Conservation (phyloP, 2,329 filamentous ascomycete species). For the Calonectria multiphialidica region DNA sequence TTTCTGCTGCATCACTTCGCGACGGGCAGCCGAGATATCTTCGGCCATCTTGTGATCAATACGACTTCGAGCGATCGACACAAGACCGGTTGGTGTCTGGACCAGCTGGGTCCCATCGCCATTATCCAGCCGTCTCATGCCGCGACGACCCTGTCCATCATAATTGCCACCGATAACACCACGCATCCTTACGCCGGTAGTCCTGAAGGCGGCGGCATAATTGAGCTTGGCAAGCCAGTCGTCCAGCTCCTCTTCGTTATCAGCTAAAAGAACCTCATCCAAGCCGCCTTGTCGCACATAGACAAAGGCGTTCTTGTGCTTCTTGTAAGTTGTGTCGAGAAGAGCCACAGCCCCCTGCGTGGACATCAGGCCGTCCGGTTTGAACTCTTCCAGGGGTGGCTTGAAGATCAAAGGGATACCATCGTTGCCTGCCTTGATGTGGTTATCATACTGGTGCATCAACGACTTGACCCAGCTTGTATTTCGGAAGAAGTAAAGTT, state of each 20-base stretch:
- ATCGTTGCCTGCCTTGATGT: slow-evolving; percentile 82
- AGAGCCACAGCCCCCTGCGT: slow-evolving; percentile 93
- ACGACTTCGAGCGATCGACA: slow-evolving; percentile 77
- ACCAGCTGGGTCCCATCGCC: slow-evolving; percentile 71
- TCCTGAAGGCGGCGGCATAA: slow-evolving; percentile 94
- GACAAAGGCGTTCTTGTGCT: slow-evolving; percentile 94
- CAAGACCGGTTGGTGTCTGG: slow-evolving; percentile 79
- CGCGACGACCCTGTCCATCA: slow-evolving; percentile 82
- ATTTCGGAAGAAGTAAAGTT: slow-evolving; percentile 97
- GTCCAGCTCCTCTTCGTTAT: slow-evolving; percentile 91
- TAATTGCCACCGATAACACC: slow-evolving; percentile 88
- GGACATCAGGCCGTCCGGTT: slow-evolving; percentile 92
- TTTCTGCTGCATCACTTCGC: slow-evolving; percentile 85
- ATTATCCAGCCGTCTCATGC: slow-evolving; percentile 77
- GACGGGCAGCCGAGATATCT: slow-evolving; percentile 85
- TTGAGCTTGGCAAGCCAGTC: slow-evolving; percentile 98
- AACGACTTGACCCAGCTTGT: slow-evolving; percentile 91
- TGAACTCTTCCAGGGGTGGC: slow-evolving; percentile 90
- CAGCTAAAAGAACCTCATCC: slow-evolving; percentile 92
- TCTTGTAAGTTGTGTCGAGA: slow-evolving; percentile 87
- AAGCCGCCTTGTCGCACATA: slow-evolving; percentile 88
- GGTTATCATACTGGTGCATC: slow-evolving; percentile 87
- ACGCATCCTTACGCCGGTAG: slow-evolving; percentile 90
- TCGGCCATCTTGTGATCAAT: slow-evolving; percentile 87
- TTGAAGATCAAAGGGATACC: slow-evolving; percentile 88